Evolutionary conservation across 2,329 filamentous ascomycete genomes (phyloP).

Genomic region (Beauveria sp.): DNA sequence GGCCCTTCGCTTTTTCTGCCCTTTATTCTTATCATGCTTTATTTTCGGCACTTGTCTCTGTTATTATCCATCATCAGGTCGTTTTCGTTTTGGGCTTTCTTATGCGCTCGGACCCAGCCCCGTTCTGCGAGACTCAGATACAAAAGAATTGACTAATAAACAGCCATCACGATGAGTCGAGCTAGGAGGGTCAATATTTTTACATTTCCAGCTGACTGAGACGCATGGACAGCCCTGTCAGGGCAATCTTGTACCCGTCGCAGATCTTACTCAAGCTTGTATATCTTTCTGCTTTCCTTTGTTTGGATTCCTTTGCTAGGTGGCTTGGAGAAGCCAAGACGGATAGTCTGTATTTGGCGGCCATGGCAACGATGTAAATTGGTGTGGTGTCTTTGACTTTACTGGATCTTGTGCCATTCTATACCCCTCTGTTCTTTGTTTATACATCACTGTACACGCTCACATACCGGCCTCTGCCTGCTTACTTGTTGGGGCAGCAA

Average conservation of each 20-base stretch:
- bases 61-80: neutral
- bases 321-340: neutral
- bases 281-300: neutral
- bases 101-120: too few relatives aligned
- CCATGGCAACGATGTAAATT: neutral
- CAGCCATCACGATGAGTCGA: too few relatives aligned
- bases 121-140: too few relatives aligned
- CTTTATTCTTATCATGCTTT: neutral
- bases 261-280: neutral
- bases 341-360: neutral
- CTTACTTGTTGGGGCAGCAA: neutral
- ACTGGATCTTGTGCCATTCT: neutral
- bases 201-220: neutral
- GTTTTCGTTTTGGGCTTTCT: neutral
- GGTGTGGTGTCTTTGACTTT: neutral
- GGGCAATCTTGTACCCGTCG: neutral
- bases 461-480: neutral
- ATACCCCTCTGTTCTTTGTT: slow-evolving; percentile 6
- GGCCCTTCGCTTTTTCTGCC: slow-evolving; percentile 13
- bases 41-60: neutral
- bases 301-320: neutral
- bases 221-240: neutral
- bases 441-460: neutral
- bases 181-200: neutral
- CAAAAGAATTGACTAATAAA: too few relatives aligned